phyloP scores from a whole-genome alignment of 2,329 filamentous ascomycete genomes.

The Aspergillus candidus region DNA sequence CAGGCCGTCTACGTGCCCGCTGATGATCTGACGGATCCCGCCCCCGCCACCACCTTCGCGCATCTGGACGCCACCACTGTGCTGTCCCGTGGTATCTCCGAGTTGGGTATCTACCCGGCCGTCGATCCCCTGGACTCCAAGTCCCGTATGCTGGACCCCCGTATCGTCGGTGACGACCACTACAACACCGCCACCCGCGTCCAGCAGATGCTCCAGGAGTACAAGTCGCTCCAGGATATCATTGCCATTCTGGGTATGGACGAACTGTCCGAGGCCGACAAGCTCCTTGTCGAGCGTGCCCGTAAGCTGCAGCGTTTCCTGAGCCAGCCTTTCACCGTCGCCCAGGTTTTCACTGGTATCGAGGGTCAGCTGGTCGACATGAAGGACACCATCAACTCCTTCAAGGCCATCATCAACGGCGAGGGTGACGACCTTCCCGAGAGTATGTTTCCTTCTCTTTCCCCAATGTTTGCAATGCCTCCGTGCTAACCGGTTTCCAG shows the following conservation, averaged over 20 bases:
- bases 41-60: slow-evolving; percentile 97
- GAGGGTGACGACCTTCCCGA: slow-evolving; percentile 96
- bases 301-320: slow-evolving; percentile 99
- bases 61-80: slow-evolving; percentile 99
- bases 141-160: slow-evolving; percentile 98
- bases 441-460: slow-evolving; percentile 48
- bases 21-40: slow-evolving; percentile 99
- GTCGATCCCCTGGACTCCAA: slow-evolving; percentile 99
- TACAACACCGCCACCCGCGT: slow-evolving; percentile 91
- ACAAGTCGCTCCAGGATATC: slow-evolving; percentile 99
- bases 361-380: slow-evolving; percentile 96
- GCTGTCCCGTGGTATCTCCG: slow-evolving; percentile 99
- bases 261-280: slow-evolving; percentile 97
- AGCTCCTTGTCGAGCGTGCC: slow-evolving; percentile 99
- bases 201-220: slow-evolving; percentile 99
- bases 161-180: slow-evolving; percentile 97
- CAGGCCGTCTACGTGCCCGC: slow-evolving; percentile 99
- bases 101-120: slow-evolving; percentile 99
- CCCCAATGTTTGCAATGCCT: not conserved
- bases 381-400: slow-evolving; percentile 95
- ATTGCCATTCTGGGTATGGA: slow-evolving; percentile 99
- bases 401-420: slow-evolving; percentile 94
- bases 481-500: slow-evolving; percentile 24
- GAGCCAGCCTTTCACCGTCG: slow-evolving; percentile 95
- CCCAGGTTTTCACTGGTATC: slow-evolving; percentile 67